A percentile compares a stretch with the other conserved stretches of the same genome.
Conservation (phyloP, 2,329 filamentous ascomycete species). For the Ceratocystis lukuohia region DNA sequence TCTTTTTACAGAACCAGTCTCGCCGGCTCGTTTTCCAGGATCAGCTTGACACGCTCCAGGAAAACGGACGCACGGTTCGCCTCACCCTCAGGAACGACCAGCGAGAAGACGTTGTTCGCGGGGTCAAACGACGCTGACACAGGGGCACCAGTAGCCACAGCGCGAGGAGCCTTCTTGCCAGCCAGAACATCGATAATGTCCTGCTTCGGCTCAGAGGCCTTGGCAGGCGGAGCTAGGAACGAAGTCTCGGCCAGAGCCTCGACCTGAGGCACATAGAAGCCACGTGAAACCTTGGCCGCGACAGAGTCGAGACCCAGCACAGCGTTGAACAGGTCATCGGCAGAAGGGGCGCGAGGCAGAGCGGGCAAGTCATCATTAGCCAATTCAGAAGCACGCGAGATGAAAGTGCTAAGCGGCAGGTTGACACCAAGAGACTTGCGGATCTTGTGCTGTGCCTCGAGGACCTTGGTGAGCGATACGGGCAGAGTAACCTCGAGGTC, state of each 20-base stretch:
- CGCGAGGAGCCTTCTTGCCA: conserved; percentile 26
- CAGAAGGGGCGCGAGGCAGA: conserved; percentile 39
- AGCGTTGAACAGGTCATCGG: conserved; percentile 79
- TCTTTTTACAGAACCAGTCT: conserved; percentile 48
- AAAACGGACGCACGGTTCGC: conserved; percentile 71
- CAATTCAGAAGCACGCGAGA: conserved; percentile 68
- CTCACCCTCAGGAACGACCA: conserved; percentile 67
- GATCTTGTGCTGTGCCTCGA: conserved; percentile 69
- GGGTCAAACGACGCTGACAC: conserved; percentile 34
- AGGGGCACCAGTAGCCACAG: conserved; percentile 23
- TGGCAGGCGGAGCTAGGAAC: conserved; percentile 26
- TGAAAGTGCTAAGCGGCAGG: conserved; percentile 74
- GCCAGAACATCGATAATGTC: conserved; percentile 79
- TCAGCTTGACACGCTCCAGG: conserved; percentile 70
- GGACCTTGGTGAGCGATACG: conserved; percentile 64
- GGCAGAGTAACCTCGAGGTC: conserved; percentile 54
- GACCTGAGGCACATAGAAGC: conserved; percentile 62
- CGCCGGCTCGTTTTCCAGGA: conserved; percentile 69
- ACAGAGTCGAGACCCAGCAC: conserved; percentile 55
- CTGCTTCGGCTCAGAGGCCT: conserved; percentile 25
- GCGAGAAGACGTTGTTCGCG: conserved; percentile 64
- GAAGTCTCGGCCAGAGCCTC: conserved; percentile 39
- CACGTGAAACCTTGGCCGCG: conserved; percentile 39
- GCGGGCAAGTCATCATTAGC: conserved; percentile 79
- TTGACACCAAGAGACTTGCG: conserved; percentile 64